Evolutionary conservation across 768 basidiomycete species (phyloP).

Genomic region (Hygrophorus russula): DNA sequence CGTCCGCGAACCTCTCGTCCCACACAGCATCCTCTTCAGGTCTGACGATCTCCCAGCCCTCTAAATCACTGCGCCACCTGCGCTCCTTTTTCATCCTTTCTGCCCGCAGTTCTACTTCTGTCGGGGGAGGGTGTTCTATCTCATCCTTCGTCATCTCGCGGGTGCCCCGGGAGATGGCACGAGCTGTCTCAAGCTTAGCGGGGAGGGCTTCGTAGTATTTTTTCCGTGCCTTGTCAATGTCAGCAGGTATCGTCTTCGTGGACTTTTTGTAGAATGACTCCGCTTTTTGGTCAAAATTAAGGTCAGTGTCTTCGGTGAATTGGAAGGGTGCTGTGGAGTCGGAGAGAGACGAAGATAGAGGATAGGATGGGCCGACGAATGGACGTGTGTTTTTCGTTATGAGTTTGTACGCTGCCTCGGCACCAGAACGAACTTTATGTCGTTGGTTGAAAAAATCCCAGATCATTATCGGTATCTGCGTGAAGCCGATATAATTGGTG

Average conservation of each 20-base stretch:
- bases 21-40: conserved; percentile 55
- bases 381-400: conserved; percentile 54
- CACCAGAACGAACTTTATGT: conserved; percentile 65
- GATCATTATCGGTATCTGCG: conserved; percentile 81
- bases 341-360: conserved; percentile 12
- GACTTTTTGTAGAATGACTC: conserved; percentile 67
- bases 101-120: conserved; percentile 79
- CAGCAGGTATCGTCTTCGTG: conserved; percentile 34
- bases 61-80: conserved; percentile 70
- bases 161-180: conserved; percentile 61
- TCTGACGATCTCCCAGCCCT: conserved; percentile 70
- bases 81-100: conserved; percentile 86
- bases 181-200: conserved; percentile 55
- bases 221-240: conserved; percentile 57
- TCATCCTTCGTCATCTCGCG: conserved; percentile 87
- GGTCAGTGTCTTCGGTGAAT: conserved; percentile 34
- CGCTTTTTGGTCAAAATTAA: conserved; percentile 59
- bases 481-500: conserved; percentile 68
- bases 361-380: conserved; percentile 26
- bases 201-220: conserved; percentile 70
- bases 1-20: conserved; percentile 61
- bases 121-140: conserved; percentile 61
- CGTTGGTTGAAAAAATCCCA: conserved; percentile 90
- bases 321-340: conserved; percentile 14
- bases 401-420: conserved; percentile 70